These are phyloP conservation scores for Boletus semigastroideus DNA, from an alignment of 1,284 basidiomycete species.

Conservation along the genomic window DNA sequence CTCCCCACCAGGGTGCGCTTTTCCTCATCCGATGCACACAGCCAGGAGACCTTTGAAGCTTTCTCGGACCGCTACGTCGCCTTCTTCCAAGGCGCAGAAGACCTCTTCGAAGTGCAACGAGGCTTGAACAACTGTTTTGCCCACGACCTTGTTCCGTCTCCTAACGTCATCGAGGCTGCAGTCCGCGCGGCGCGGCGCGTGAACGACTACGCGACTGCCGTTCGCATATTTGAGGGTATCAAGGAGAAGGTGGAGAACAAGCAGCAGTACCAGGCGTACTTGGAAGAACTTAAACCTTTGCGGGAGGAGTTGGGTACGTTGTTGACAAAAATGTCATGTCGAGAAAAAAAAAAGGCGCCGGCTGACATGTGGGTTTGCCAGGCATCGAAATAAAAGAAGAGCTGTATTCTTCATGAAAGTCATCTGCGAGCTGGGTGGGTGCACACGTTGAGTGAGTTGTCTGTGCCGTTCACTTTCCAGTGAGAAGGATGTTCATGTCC, in stretches of 20 bases:
- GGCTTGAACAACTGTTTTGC: conserved; percentile 99
- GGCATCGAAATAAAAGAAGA: conserved; percentile 48
- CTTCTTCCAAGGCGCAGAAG: conserved; percentile 92
- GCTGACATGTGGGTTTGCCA: conserved; percentile 14
- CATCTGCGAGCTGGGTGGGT: conserved; percentile 9
- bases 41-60: conserved; percentile 90
- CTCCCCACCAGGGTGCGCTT: conserved; percentile 46
- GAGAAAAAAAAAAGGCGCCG: neutral
- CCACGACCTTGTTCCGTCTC: conserved; percentile 94
- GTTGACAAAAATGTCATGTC: neutral
- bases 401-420: conserved; percentile 36
- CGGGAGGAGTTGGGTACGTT: conserved; percentile 87
- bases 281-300: conserved; percentile 83
- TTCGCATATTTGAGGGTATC: conserved; percentile 91
- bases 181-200: conserved; percentile 88
- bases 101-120: conserved; percentile 96
- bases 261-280: conserved; percentile 87
- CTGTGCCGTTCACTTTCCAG: neutral
- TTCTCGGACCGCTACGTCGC: conserved; percentile 93
- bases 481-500: conserved; percentile 8
- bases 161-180: conserved; percentile 87
- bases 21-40: conserved; percentile 50
- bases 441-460: conserved; percentile 20
- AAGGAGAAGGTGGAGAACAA: conserved; percentile 96
- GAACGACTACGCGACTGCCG: conserved; percentile 96